Percentiles rank a stretch among this genome's conserved stretches.
Conservation (phyloP, 225 moss, liverwort and hornwort genomes). For the Neckera pumila region DNA sequence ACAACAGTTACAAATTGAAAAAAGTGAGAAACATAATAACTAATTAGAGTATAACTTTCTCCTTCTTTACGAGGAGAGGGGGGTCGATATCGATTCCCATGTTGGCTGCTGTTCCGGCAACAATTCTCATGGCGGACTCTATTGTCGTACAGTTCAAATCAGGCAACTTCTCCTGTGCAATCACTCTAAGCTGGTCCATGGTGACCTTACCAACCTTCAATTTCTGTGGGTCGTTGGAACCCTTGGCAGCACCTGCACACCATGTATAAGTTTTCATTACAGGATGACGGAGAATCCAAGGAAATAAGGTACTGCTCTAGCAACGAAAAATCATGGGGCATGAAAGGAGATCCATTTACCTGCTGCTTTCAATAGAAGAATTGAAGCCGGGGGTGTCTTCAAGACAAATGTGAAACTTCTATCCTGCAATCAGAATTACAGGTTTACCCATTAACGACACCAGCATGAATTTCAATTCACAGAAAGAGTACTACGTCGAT, state of each 20-base stretch:
- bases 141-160: conserved; percentile 80
- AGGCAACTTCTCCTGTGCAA: conserved; percentile 88
- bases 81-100: conserved; percentile 95
- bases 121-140: conserved; percentile 94
- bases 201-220: conserved; percentile 88
- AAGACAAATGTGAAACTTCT: conserved; percentile 89
- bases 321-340: not conserved
- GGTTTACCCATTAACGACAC: not conserved
- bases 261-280: not conserved
- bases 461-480: not conserved
- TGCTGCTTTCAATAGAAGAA: conserved; percentile 83
- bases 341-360: conserved; percentile 12
- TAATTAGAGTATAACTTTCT: conserved; percentile 57
- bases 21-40: conserved; percentile 3
- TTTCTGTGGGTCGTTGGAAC: conserved; percentile 72
- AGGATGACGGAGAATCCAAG: not conserved
- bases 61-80: conserved; percentile 78
- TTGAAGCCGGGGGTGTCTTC: conserved; percentile 95
- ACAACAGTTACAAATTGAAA: not conserved
- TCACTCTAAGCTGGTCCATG: conserved; percentile 58
- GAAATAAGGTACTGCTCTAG: not conserved
- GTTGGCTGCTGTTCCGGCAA: conserved; percentile 97
- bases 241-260: conserved; percentile 71
- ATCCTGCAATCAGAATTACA: conserved; percentile 39
- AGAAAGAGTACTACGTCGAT: not conserved